These are phyloP conservation scores for Aspergillus steynii DNA, from an alignment of 495 filamentous ascomycete species.

Conservation along the genomic window DNA sequence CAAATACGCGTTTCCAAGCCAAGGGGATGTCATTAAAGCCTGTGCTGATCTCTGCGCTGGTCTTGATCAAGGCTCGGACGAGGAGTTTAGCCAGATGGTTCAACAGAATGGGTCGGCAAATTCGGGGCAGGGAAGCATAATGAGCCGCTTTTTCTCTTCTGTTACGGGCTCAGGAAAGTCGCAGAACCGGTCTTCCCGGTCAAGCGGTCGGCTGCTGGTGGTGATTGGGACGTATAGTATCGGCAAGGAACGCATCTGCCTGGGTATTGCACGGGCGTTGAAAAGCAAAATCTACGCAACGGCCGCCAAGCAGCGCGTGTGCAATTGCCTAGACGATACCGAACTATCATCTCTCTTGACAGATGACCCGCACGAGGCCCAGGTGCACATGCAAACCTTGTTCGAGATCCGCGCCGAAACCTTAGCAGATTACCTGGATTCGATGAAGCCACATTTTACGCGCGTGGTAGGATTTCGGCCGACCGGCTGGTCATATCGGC, in stretches of 20 bases:
- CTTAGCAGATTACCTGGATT: conserved; percentile 80
- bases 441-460: conserved; percentile 73
- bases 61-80: conserved; percentile 56
- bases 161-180: conserved; percentile 16
- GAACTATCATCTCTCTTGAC: conserved; percentile 79
- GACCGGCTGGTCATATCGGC: conserved; percentile 87
- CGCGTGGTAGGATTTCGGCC: conserved; percentile 91
- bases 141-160: conserved; percentile 61
- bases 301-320: conserved; percentile 78
- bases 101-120: conserved; percentile 46
- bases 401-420: conserved; percentile 89
- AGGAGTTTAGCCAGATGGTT: conserved; percentile 22
- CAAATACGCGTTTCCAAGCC: conserved; percentile 90
- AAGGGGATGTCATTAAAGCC: conserved; percentile 80
- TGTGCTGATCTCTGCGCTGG: conserved; percentile 86
- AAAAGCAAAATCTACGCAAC: conserved; percentile 89
- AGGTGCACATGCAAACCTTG: conserved; percentile 96
- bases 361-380: conserved; percentile 74
- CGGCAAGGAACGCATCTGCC: conserved; percentile 94
- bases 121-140: conserved; percentile 48
- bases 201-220: conserved; percentile 73
- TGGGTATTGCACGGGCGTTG: conserved; percentile 86
- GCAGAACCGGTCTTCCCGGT: conserved; percentile 11
- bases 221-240: conserved; percentile 97
- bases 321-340: conserved; percentile 78